These are phyloP conservation scores for Botrytis squamosa DNA, from an alignment of 2,329 filamentous ascomycete species.

Conservation along the genomic window DNA sequence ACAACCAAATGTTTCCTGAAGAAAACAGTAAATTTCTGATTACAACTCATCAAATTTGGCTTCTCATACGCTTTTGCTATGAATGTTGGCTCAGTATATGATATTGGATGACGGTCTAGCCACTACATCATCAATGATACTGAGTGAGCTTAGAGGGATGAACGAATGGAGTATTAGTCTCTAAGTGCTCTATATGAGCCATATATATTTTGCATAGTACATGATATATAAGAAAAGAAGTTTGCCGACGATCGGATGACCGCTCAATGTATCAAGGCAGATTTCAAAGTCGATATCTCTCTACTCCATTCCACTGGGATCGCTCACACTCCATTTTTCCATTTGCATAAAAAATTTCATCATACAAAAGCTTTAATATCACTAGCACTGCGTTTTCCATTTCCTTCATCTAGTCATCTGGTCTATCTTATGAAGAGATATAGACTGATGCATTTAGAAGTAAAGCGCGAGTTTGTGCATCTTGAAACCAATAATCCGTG, in stretches of 20 bases:
- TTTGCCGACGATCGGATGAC: neutral
- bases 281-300: neutral
- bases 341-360: neutral
- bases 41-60: neutral
- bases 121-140: neutral
- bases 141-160: neutral
- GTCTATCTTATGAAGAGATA: neutral
- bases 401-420: neutral
- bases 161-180: fast-evolving
- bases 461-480: neutral
- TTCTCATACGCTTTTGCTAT: neutral
- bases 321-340: neutral
- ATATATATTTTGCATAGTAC: fast-evolving
- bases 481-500: neutral
- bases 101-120: neutral
- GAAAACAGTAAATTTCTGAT: fast-evolving
- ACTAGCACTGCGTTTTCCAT: neutral
- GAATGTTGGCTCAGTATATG: neutral
- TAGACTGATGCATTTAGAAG: neutral
- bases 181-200: neutral
- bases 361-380: neutral
- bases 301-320: neutral
- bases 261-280: neutral
- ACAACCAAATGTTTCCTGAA: neutral
- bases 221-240: neutral